Conservation (phyloP, 1,284 basidiomycete genomes). For the Ganoderma boninense region DNA sequence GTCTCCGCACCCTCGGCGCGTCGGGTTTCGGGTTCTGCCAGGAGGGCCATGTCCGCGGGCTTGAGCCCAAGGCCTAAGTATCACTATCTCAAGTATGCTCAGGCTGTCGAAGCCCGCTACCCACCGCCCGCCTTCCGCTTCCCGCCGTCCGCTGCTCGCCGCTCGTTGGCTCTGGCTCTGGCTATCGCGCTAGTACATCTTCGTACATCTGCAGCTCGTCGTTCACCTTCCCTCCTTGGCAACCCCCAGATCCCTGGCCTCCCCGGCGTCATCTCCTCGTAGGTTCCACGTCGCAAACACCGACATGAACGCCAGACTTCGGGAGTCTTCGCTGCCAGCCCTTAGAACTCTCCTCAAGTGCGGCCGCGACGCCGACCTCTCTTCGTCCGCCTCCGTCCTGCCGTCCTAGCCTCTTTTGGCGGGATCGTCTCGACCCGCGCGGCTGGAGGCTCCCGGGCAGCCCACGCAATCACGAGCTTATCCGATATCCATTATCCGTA, state of each 20-base stretch:
- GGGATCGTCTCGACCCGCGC: neutral
- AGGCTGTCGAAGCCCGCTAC: neutral
- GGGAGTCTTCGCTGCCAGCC: neutral
- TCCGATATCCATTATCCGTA: neutral
- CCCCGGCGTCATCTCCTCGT: neutral
- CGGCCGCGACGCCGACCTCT: neutral
- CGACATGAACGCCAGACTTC: neutral
- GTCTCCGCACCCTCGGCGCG: neutral
- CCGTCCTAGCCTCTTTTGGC: neutral
- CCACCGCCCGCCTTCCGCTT: neutral
- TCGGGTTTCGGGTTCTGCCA: neutral
- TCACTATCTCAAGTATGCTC: neutral
- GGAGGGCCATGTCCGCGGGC: neutral
- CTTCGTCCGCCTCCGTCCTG: neutral
- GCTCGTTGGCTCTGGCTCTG: neutral
- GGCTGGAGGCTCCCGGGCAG: neutral
- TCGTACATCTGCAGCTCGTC: neutral
- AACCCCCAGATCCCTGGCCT: neutral
- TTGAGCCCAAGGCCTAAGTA: neutral
- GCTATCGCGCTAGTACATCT: neutral
- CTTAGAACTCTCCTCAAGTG: neutral
- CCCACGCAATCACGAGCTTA: neutral
- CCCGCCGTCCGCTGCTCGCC: neutral
- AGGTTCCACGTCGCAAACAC: neutral
- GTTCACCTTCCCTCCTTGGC: neutral